Evolutionary conservation across 108 stramenopile genomes (phyloP), one percentile per base, ranked within the genome.

Genomic region (Cylindrotheca closterium): DNA sequence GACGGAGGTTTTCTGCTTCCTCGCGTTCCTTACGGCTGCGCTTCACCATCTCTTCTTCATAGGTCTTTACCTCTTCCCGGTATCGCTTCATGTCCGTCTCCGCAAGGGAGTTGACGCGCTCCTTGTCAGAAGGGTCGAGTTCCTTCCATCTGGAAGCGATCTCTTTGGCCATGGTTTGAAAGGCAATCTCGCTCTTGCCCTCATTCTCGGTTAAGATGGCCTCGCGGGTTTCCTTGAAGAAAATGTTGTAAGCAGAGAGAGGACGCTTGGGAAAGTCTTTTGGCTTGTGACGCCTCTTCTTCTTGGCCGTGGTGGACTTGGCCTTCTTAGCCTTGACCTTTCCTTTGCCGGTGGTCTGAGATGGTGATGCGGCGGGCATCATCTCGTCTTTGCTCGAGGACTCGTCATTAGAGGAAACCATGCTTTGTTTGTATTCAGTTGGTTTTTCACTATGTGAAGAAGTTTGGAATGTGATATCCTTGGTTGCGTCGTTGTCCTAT

Each of bases 191-290:
- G 30, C 53, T 50, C 19, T 33, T 34, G 10, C 29, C 48, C 4
- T 54, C 56, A 12, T 64, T 61, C 19, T 72, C 63, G 19, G 8
- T 22, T 3, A 64, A 18, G 5, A 56, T 53, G 4, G 22, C 34
- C 19, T 62, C 61, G 21, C 71, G 54, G 24, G 55, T 64, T 26
- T 63, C 63, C 37, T 60, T 72, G 63, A 72, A 72, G 37, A 72
- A 72, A 21, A 72, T 42, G 33, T 72, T 72, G 53, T 72, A 72
- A 4, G 71, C 54, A 2, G 55, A 61, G 26, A 72, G 29, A 5
- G 67, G 66, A 12, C 66, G 51, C 30, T 74, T 74, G 19, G 73
- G 67, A 51, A 50, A 68, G 30, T 58, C 66, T 30, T 48, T 58
- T 26, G 70, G 70, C 33, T 71, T 71, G 18, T 58, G 51, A 22